These are phyloP conservation scores for Turritis glabra DNA, from an alignment of 345 rosid genomes.

Conservation along the genomic window DNA sequence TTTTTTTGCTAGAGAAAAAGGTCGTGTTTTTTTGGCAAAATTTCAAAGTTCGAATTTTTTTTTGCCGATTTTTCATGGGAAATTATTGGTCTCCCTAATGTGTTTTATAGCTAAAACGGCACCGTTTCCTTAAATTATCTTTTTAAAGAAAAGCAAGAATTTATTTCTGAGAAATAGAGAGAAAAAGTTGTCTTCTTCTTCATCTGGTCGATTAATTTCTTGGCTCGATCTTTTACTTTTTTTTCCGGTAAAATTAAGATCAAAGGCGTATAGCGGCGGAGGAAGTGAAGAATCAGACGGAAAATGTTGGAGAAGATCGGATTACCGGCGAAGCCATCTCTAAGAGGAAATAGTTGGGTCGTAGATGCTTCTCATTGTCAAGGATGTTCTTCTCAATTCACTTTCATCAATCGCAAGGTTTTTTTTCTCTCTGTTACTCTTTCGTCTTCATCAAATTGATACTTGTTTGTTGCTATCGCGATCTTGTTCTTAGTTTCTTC, in stretches of 20 bases:
- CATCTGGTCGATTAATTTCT: no score
- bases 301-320: conserved; percentile 91
- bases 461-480: not conserved
- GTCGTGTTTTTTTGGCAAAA: no score
- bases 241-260: not conserved
- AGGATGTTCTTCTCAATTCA: conserved; percentile 89
- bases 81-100: not conserved
- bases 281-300: conserved; percentile 17
- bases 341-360: conserved; percentile 80
- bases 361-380: conserved; percentile 92
- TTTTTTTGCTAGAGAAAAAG: no score
- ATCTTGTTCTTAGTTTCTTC: not conserved
- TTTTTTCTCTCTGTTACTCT: not conserved
- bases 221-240: conserved; percentile 8
- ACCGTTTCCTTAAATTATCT: not conserved
- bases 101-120: not conserved
- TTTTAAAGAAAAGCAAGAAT: not conserved
- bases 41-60: no score
- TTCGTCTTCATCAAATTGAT: not conserved
- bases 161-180: not conserved
- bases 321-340: conserved; percentile 83
- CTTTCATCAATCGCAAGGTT: conserved; percentile 99
- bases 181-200: not conserved
- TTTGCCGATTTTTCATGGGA: no score
- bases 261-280: not conserved